Evolutionary conservation across 371 early-diverging fungal species (phyloP).

Genomic region (Mortierella polycephala): DNA sequence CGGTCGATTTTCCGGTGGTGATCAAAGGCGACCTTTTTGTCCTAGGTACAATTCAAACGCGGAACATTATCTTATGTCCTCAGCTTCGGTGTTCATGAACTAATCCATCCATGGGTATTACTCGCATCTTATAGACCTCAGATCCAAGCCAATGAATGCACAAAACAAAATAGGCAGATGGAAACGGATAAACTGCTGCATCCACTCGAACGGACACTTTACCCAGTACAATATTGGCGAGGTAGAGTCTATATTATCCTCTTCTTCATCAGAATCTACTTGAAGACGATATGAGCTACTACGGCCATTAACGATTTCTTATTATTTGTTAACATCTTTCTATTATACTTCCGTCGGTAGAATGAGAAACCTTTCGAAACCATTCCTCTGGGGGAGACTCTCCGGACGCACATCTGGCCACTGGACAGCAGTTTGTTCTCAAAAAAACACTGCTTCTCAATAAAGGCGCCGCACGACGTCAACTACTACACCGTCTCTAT

Average conservation of each 20-base stretch:
- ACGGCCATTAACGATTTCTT: too few relatives aligned
- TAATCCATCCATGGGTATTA: neutral
- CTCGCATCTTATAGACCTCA: conserved; percentile 11
- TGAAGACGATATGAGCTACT: neutral
- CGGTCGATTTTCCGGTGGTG: conserved; percentile 34
- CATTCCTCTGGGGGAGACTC: conserved; percentile 46
- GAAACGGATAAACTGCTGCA: conserved; percentile 45
- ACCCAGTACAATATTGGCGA: conserved; percentile 43
- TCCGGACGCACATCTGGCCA: conserved; percentile 58
- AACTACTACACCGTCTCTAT: conserved; percentile 61
- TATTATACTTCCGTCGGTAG: conserved; percentile 1
- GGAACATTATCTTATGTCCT: neutral
- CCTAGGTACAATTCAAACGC: conserved; percentile 13
- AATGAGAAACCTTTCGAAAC: conserved; percentile 50
- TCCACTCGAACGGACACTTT: conserved; percentile 45
- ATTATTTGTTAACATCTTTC: neutral
- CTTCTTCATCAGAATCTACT: neutral
- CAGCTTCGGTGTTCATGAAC: neutral
- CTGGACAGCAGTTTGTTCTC: conserved; percentile 64
- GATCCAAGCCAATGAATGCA: conserved; percentile 27
- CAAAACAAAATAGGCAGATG: conserved; percentile 34
- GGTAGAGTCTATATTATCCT: conserved; percentile 10
- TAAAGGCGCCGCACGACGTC: conserved; percentile 58
- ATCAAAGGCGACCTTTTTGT: conserved; percentile 39
- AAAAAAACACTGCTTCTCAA: conserved; percentile 63